These are phyloP conservation scores for Blastomyces percursus DNA, from an alignment of 2,329 filamentous ascomycete species.

Conservation along the genomic window DNA sequence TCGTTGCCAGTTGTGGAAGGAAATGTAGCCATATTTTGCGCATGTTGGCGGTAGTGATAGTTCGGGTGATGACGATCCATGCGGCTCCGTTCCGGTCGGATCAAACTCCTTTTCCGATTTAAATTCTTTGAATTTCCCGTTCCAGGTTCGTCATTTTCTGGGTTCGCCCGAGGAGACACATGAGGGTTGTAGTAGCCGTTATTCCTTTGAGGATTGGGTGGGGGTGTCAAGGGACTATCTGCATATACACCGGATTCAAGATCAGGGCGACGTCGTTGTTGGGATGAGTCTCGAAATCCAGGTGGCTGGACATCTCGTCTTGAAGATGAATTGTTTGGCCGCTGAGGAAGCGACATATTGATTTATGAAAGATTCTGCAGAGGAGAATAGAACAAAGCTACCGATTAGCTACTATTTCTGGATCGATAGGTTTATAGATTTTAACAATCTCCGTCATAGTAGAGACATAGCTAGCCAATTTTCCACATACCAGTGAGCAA, in stretches of 20 bases:
- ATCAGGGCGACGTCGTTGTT: conserved; percentile 58
- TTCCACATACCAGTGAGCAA: not conserved
- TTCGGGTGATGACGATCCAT: conserved; percentile 84
- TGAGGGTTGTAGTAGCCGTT: conserved; percentile 17
- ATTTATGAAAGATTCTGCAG: not conserved
- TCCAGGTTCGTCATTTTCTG: conserved; percentile 41
- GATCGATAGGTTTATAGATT: not conserved
- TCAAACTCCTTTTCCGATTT: conserved; percentile 70
- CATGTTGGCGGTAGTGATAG: conserved; percentile 91
- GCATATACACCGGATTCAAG: conserved; percentile 51
- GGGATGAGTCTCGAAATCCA: conserved; percentile 57
- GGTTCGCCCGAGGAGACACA: conserved; percentile 37
- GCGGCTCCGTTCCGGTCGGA: conserved; percentile 76
- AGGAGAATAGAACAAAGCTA: not conserved
- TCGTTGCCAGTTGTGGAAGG: conserved; percentile 92
- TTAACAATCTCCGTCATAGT: not conserved
- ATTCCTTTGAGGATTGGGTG: conserved; percentile 28
- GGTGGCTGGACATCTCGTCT: conserved; percentile 45
- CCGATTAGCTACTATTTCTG: not conserved
- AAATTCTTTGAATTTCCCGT: conserved; percentile 43
- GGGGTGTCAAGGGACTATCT: conserved; percentile 25
- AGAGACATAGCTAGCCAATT: not conserved
- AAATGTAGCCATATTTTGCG: conserved; percentile 78
- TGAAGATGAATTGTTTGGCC: conserved; percentile 53
- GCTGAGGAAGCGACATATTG: conserved; percentile 43